Conservation (phyloP, 108 stramenopile species). For the Nitzschia putrida region DNA sequence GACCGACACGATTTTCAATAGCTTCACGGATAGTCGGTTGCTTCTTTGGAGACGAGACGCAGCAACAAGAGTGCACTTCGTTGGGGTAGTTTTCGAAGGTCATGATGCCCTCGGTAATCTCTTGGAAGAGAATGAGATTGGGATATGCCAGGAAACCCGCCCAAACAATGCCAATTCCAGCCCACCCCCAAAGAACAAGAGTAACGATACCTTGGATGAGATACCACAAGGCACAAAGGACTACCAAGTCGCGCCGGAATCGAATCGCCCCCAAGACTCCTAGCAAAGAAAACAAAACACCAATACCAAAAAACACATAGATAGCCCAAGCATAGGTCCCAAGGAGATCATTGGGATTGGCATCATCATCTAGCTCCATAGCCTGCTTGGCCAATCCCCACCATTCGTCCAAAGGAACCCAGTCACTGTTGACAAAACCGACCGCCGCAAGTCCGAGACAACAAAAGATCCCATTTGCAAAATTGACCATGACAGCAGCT, state of each 20-base stretch:
- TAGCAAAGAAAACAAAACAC: conserved; percentile 11
- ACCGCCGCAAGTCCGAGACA: neutral
- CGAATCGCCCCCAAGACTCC: conserved; percentile 23
- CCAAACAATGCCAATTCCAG: conserved; percentile 1
- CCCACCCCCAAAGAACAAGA: conserved; percentile 5
- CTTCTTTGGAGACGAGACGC: conserved; percentile 14
- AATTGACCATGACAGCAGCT: conserved; percentile 16
- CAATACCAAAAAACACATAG: conserved; percentile 4
- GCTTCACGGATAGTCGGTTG: neutral
- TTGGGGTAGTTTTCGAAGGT: conserved; percentile 39
- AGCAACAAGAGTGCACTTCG: conserved; percentile 41
- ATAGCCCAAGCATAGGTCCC: conserved; percentile 2
- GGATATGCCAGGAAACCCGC: conserved; percentile 42
- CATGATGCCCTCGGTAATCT: conserved; percentile 44
- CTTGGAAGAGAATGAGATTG: conserved; percentile 32
- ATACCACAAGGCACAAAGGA: conserved; percentile 20
- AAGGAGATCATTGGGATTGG: neutral
- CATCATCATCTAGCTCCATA: conserved; percentile 8
- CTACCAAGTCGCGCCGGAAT: conserved; percentile 12
- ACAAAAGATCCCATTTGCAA: conserved; percentile 12
- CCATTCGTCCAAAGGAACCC: conserved; percentile 7
- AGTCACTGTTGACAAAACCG: neutral
- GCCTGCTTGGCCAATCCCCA: conserved; percentile 2
- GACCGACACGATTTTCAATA: conserved; percentile 10
- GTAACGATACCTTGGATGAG: neutral